Evolutionary conservation across 2,329 filamentous ascomycete species (phyloP).

Genomic region (Taxawa tesnikishii): DNA sequence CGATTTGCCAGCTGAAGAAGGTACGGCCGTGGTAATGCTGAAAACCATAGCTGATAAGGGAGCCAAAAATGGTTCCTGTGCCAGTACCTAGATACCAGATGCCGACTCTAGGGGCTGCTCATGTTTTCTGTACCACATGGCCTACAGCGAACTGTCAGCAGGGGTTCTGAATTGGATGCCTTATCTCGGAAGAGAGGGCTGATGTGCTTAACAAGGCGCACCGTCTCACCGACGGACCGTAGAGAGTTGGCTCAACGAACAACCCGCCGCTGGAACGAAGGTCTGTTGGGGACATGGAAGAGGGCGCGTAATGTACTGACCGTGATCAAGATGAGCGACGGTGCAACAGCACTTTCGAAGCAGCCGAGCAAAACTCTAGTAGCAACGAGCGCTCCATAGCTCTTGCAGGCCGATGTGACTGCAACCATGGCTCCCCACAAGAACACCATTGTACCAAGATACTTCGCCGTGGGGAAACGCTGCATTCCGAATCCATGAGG

Average conservation of each 20-base stretch:
- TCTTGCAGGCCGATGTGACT: slow-evolving; percentile 36
- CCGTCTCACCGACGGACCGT: too few relatives aligned
- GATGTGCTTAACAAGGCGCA: too few relatives aligned
- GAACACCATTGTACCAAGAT: slow-evolving; percentile 30
- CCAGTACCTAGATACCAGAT: slow-evolving; percentile 57
- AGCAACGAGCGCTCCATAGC: slow-evolving; percentile 36
- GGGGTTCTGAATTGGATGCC: too few relatives aligned
- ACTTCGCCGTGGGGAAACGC: slow-evolving; percentile 40
- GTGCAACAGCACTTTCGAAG: slow-evolving; percentile 43
- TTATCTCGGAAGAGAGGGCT: too few relatives aligned
- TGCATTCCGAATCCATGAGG: slow-evolving; percentile 39
- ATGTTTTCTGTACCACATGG: slow-evolving; percentile 15
- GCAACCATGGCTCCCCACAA: slow-evolving; percentile 38
- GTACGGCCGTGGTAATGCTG: slow-evolving; percentile 27
- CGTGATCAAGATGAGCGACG: slow-evolving; percentile 43
- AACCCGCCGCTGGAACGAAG: too few relatives aligned
- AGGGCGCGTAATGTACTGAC: slow-evolving; percentile 38
- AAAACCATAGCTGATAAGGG: slow-evolving; percentile 43
- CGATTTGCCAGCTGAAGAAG: slow-evolving; percentile 40
- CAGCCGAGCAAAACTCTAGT: slow-evolving; percentile 40
- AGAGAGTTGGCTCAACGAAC: too few relatives aligned
- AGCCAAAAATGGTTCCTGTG: slow-evolving; percentile 43
- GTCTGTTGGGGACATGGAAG: background rate
- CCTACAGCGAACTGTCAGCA: too few relatives aligned
- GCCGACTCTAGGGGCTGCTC: slow-evolving; percentile 52